Evolutionary conservation across 2,329 filamentous ascomycete genomes (phyloP).

Genomic region (Alternaria incomplexa): DNA sequence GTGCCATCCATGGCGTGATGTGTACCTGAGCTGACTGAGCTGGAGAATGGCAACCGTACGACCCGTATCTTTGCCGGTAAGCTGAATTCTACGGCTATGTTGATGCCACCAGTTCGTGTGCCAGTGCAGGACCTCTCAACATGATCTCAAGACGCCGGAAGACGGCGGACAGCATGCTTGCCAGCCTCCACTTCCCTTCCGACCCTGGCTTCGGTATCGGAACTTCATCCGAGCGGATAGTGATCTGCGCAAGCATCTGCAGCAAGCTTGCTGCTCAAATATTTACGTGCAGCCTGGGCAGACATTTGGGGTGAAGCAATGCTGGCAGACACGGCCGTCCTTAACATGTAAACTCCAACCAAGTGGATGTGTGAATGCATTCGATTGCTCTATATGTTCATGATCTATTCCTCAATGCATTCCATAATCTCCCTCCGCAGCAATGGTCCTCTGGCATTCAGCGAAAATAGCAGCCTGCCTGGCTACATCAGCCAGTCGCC

Average conservation of each 20-base stretch:
- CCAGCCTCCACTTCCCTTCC: conserved; percentile 5
- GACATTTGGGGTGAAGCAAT: background rate
- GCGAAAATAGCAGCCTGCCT: conserved; percentile 66
- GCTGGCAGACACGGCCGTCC: background rate
- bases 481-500: conserved; percentile 63
- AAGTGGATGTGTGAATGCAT: background rate
- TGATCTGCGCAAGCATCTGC: background rate
- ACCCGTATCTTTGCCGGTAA: background rate
- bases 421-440: conserved; percentile 40
- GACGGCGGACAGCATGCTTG: conserved; percentile 4
- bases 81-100: background rate
- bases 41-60: background rate
- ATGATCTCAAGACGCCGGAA: background rate
- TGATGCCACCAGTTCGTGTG: background rate
- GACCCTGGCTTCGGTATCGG: background rate
- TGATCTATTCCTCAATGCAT: conserved; percentile 24
- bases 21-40: background rate
- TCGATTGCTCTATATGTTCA: background rate
- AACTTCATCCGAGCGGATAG: conserved; percentile 2
- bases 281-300: background rate
- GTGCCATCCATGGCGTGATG: background rate
- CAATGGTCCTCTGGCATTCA: conserved; percentile 58
- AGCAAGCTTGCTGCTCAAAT: background rate
- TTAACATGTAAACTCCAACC: background rate
- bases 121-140: background rate